These are phyloP conservation scores for Stephanodiscus minutulus DNA, from an alignment of 108 stramenopile species.

Conservation along the genomic window DNA sequence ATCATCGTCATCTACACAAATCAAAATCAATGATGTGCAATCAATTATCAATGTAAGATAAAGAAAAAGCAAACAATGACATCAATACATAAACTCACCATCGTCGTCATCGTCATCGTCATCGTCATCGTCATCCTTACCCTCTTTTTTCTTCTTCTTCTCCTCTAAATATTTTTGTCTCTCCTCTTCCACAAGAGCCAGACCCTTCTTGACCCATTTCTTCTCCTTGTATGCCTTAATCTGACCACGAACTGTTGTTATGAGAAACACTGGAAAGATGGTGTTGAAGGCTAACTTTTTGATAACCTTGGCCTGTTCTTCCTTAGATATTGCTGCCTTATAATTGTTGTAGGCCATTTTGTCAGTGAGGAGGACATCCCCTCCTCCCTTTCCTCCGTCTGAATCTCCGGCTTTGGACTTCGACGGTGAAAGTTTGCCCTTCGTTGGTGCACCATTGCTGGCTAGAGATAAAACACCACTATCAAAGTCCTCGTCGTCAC, in stretches of 20 bases:
- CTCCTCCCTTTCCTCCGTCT: slow-evolving; percentile 11
- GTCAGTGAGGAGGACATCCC: slow-evolving; percentile 43
- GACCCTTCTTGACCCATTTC: slow-evolving; percentile 40
- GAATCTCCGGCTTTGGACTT: slow-evolving; percentile 12
- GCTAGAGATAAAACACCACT: slow-evolving; percentile 30
- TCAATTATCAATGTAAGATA: neutral
- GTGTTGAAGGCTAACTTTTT: slow-evolving; percentile 43
- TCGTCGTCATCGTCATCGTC: slow-evolving; percentile 44
- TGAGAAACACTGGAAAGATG: slow-evolving; percentile 44
- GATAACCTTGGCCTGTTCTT: slow-evolving; percentile 29
- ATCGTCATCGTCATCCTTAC: slow-evolving; percentile 30
- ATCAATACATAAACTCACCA: neutral
- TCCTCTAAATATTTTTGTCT: slow-evolving; percentile 38
- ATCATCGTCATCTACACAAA: slow-evolving; percentile 4
- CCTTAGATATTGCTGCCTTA: slow-evolving; percentile 31
- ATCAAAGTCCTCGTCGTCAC: slow-evolving; percentile 44
- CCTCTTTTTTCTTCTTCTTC: slow-evolving; percentile 31
- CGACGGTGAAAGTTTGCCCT: slow-evolving; percentile 20
- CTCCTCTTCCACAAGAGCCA: slow-evolving; percentile 38
- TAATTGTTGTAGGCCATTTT: slow-evolving; percentile 51
- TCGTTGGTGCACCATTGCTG: slow-evolving; percentile 16
- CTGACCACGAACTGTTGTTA: slow-evolving; percentile 46
- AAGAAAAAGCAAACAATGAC: neutral
- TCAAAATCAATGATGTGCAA: neutral
- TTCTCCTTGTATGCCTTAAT: slow-evolving; percentile 45